Evolutionary conservation across 2,329 filamentous ascomycete genomes (phyloP), one percentile per base, ranked within the genome.

Genomic region (Claviceps humidiphila): DNA sequence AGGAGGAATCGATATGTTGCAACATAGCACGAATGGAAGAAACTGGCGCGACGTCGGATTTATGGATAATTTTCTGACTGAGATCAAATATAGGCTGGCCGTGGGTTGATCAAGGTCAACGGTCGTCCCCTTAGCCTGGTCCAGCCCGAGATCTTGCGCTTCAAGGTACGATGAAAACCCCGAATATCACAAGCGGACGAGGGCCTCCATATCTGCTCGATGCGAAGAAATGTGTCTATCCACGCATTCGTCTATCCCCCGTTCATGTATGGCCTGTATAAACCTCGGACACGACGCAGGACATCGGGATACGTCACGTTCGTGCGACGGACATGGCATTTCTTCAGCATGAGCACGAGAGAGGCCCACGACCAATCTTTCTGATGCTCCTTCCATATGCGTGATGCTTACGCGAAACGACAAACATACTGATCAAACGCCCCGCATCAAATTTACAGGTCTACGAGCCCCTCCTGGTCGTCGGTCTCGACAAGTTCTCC

Each of bases 381-480:
- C 7, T 17, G 7, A 13, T 38, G 6, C n/a, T 37, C 34, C 17
- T 20, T 44, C 16, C 20, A 24, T 16, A 26, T 16, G 41, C 4
- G 41, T 22, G 13, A 41, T 9, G 14, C 22, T 8, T 14, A 26
- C 37, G 14, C 3, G 14, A 4, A 16, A 26, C 17, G 13, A 48
- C 34, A 16, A 20, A 24, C 11, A 20, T 42, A 5, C 47, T 49
- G 17, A 49, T 30, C n/a, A 41, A 13, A 8, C 4, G 17, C 39
- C 5, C 9, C 5, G 24, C 11, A 1, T 14, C 4, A 17, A 34
- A 34, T 9, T 11, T 16, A 0, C 64, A 87, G 83, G 90, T 97
- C 77, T 98, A 98, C 85, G 93, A 98, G 79, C 93, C 93, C 66
- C 78, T 98, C 74, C 85, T 98, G 67, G 87, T 98, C 70, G 83